Evolutionary conservation across 1,139 yeast species (phyloP).

Genomic region (Fermentozyma sake): DNA sequence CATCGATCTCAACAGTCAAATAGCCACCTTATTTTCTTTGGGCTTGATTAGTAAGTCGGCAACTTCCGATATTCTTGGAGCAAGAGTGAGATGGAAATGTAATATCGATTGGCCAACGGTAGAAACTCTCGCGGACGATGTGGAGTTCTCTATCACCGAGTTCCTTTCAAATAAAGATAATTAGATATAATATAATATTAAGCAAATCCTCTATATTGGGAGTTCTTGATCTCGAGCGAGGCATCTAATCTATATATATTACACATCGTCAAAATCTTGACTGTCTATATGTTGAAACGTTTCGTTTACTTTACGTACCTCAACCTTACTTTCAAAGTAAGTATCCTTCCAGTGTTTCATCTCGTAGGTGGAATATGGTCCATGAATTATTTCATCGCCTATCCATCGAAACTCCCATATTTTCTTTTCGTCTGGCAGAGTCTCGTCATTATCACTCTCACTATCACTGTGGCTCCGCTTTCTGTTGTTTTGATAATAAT

Average conservation of each 20-base stretch:
- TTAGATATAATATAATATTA: constrained; percentile 1
- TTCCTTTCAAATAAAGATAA: constrained; percentile 21
- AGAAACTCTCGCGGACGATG: constrained; percentile 45
- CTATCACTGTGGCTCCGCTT: constrained; percentile 1
- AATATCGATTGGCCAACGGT: constrained; percentile 54
- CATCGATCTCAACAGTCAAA: constrained; percentile 51
- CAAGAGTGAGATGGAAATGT: constrained; percentile 62
- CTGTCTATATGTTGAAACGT: constrained; percentile 24
- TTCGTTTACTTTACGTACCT: constrained; percentile 36
- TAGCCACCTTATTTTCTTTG: constrained; percentile 56
- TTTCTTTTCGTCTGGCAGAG: constrained; percentile 24
- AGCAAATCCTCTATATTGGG: neutral
- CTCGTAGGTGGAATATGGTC: constrained; percentile 54
- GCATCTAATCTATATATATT: no score
- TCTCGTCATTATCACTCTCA: constrained; percentile 6
- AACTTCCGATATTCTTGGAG: constrained; percentile 53
- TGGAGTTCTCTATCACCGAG: constrained; percentile 51
- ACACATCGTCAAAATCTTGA: constrained; percentile 17
- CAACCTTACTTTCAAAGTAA: constrained; percentile 51
- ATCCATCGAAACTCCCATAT: constrained; percentile 65
- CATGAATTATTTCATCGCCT: constrained; percentile 46
- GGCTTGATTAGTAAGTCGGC: constrained; percentile 49
- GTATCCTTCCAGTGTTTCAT: constrained; percentile 57
- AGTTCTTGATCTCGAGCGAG: neutral
- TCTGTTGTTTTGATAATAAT: no score